Base-by-base conservation (phyloP, 2,329 filamentous ascomycete species). In the Colletotrichum coccodes region DNA sequence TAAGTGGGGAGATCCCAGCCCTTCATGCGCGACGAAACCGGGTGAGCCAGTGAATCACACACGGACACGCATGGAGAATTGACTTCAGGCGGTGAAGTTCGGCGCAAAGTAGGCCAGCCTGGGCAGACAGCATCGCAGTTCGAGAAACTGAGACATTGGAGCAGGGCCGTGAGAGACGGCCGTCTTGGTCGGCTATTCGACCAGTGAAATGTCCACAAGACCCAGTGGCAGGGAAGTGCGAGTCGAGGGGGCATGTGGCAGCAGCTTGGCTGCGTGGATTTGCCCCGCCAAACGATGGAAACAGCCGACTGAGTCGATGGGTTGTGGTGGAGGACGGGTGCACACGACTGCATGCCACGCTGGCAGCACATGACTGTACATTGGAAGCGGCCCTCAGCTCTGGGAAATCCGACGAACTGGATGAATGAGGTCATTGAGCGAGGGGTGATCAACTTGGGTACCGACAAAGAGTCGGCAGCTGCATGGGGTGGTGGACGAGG, bases 291-390 rank as follows among this genome's bases (percentile, higher is more conserved):
- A 56, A 53, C 36, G 46, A 65, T 71, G 60, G 67, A 61, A 71
- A 65, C 70, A 71, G 49, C 68, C 64, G 70, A 70, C 62, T 44
- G 62, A 23, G 46, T 65, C 26, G 49, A 62, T 50, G 61, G 54
- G 49, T 68, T 42, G 40, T 23, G 56, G 66, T 67, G 61, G 70
- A 67, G 60, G 62, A 66, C 28, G 49, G 54, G 49, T 60, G 59
- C 60, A 60, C 28, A 47, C 47, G 50, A 60, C 69, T 71, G 70
- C 70, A 71, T 70, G 70, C 67, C 70, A 71, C 70, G 70, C 68
- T 71, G 70, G 70, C 70, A 71, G 63, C 64, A 68, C 64, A 58
- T 65, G 34, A 53, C 40, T 36, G 54, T 50, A 65, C 54, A 50
- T 54, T 21, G 23, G 18, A 68, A 56, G 42, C 42, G 6, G 42